A percentile compares a stretch with the other conserved stretches of the same genome.
Evolutionary conservation across 306 rosid genomes (phyloP).

Genomic region (Casuarina glauca): DNA sequence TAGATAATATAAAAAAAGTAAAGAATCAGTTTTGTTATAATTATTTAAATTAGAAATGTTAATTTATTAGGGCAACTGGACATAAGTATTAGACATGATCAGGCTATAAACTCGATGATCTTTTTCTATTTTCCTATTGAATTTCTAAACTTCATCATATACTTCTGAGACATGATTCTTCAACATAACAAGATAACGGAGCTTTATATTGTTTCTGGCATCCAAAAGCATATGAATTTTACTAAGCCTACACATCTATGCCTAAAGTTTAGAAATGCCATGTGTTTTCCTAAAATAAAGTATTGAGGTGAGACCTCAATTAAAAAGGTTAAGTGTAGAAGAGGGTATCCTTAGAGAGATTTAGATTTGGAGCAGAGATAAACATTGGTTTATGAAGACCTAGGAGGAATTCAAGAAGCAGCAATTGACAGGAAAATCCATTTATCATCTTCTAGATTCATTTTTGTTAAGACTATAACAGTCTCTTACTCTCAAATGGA

Average conservation of each 20-base stretch:
- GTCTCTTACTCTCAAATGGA: neutral
- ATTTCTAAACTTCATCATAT: no score
- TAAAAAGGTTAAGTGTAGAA: neutral
- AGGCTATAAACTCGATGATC: neutral
- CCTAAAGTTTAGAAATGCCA: no score
- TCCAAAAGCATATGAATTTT: neutral
- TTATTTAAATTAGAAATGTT: neutral
- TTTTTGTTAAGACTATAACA: neutral
- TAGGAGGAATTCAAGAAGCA: neutral
- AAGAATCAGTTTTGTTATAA: neutral
- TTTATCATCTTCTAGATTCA: neutral
- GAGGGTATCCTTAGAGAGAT: neutral
- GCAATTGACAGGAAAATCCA: neutral
- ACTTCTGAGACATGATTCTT: neutral
- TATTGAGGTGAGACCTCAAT: neutral
- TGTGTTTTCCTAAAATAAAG: neutral
- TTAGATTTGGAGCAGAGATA: no score
- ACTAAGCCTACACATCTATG: neutral
- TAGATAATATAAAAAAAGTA: neutral
- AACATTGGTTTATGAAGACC: no score
- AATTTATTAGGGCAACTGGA: neutral
- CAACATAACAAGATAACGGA: neutral
- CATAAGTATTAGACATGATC: neutral
- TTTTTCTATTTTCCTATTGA: neutral
- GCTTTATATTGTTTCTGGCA: neutral